A percentile compares a stretch with the other conserved stretches of the same genome.
phyloP scores from a whole-genome alignment of 169 alveolate genomes.

The Fabrea salina region DNA sequence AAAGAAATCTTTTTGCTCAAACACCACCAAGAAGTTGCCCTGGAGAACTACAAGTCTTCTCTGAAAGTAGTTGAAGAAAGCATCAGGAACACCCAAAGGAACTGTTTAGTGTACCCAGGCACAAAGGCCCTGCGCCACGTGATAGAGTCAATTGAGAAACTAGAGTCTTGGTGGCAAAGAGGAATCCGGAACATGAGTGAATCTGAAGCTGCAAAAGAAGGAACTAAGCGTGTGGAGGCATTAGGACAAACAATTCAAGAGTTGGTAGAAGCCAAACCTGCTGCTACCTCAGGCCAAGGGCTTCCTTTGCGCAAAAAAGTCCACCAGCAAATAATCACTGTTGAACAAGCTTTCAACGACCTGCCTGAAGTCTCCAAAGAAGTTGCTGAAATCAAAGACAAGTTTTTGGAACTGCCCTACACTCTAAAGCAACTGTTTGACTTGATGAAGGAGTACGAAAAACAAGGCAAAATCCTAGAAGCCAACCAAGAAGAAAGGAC shows the following conservation, averaged over 20 bases:
- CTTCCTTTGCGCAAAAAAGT: not conserved
- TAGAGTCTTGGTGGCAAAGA: not conserved
- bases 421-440: conserved; percentile 12
- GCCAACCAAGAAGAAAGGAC: no score
- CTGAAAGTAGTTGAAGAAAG: no score
- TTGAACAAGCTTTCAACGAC: not conserved
- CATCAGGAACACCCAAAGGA: no score
- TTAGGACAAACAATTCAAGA: not conserved
- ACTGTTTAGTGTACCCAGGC: no score
- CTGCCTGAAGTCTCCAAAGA: not conserved
- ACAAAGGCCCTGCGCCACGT: not conserved
- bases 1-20: no score
- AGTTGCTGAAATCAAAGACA: not conserved
- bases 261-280: not conserved
- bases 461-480: conserved; percentile 2
- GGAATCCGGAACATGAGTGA: not conserved
- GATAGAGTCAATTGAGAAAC: not conserved
- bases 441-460: conserved; percentile 8
- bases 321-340: not conserved
- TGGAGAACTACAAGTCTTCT: no score
- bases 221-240: not conserved
- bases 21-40: no score
- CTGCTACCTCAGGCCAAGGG: not conserved
- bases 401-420: conserved; percentile 19
- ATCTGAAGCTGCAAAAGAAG: not conserved